A percentile compares a stretch with the other conserved stretches of the same genome.
phyloP scores from a whole-genome alignment of 129 eudicot species.

The Oenanthe sinensis region DNA sequence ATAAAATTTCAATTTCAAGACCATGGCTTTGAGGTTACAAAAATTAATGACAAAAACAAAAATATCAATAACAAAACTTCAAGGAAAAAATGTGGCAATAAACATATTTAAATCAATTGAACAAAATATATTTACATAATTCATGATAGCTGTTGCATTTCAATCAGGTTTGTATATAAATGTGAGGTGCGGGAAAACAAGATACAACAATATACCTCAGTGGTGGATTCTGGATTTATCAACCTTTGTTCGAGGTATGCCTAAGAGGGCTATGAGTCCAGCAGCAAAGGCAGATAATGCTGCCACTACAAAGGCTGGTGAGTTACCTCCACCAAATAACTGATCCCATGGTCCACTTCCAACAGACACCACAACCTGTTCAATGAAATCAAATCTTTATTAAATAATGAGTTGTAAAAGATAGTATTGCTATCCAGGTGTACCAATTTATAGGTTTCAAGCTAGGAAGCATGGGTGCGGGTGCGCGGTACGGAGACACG shows the following conservation, averaged over 20 bases:
- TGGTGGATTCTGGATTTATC: constrained; percentile 56
- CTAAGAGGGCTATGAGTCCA: constrained; percentile 90
- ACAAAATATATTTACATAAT: constrained; percentile 36
- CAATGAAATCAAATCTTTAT: constrained; percentile 13
- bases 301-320: constrained; percentile 80
- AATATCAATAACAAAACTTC: not conserved
- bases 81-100: not conserved
- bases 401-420: constrained; percentile 4
- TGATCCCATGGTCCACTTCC: constrained; percentile 98
- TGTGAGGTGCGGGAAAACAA: constrained; percentile 5
- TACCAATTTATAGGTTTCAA: not conserved
- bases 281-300: constrained; percentile 68
- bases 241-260: constrained; percentile 74
- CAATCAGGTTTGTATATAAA: constrained; percentile 22
- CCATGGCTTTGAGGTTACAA: not conserved
- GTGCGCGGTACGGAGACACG: too few species aligned
- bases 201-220: constrained; percentile 43
- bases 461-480: too few species aligned
- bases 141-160: constrained; percentile 24
- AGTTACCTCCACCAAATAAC: constrained; percentile 83
- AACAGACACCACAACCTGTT: constrained; percentile 77
- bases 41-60: not conserved
- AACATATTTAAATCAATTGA: not conserved
- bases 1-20: not conserved
- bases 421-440: not conserved